Base-by-base conservation (phyloP, 2,329 filamentous ascomycete genomes). In the Clarireedia monteithiana region DNA sequence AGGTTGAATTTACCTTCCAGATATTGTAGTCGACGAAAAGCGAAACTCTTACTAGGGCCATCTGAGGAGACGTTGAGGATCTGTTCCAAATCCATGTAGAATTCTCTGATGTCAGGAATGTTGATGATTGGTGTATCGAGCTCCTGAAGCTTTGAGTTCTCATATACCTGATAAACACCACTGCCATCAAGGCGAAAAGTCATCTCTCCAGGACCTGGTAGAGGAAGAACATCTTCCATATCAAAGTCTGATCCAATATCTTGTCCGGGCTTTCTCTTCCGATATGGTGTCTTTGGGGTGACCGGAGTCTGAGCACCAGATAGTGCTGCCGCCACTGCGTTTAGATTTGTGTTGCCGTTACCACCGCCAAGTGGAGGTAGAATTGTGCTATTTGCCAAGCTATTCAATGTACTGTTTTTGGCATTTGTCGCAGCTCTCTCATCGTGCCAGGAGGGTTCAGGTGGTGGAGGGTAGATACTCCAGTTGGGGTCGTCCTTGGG, bases 1-100 rank as follows among this genome's bases (percentile, higher is more conserved):
- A 99, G 79, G 69, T 96, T 95, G 74, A 96, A 99, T 69, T 96
- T 96, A 58, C 91, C 92, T 74, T 99, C 94, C 7, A 99, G 76
- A 69, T 97, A 99, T 66, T 96, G 92, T 48, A 99, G 78, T 10
- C 95, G 85, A 54, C 92, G 86, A 71, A 95, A 99, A 1, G 94
- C 92, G 71, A 97, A 97, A 67, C 91, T 96, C 74, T 99, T 99
- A 71, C 86, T 92, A 0, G 94, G 94, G 0, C 94, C 94, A 68
- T 99, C 92, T 0, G 91, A 95, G 0, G 91, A 96, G n/a, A 95
- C 84, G 57, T 86, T 84, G 52, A 95, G 77, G 57, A 97, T 86
- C 23, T 84, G 79, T 68, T 99, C 94, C 26, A 99, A 76, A 68
- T 96, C 92, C 77, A 96, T 88, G 71, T 97, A 99, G 67, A 91